A percentile compares a stretch with the other conserved stretches of the same genome.
Conservation (phyloP, 371 early-diverging fungal genomes). For the Saksenaea vasiformis region DNA sequence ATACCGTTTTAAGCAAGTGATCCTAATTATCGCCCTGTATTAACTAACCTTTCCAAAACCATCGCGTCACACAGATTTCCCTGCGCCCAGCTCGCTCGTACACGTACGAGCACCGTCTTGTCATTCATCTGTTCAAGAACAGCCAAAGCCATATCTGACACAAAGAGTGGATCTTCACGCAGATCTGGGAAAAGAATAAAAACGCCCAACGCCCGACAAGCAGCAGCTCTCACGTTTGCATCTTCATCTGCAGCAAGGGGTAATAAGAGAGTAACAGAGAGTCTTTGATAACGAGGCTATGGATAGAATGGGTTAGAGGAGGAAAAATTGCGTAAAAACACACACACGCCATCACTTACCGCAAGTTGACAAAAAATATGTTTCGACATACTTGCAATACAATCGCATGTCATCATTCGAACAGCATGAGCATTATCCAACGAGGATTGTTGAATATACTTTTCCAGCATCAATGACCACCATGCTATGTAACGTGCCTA, state of each 20-base stretch:
- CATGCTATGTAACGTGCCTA: constrained; percentile 29
- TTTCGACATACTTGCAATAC: constrained; percentile 57
- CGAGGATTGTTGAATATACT: constrained; percentile 50
- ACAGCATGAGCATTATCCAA: constrained; percentile 45
- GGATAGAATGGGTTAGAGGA: neutral
- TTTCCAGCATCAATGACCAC: constrained; percentile 54
- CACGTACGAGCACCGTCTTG: constrained; percentile 56
- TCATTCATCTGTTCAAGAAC: constrained; percentile 53
- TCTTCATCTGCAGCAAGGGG: constrained; percentile 58
- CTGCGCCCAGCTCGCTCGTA: constrained; percentile 77
- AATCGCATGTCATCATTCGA: constrained; percentile 64
- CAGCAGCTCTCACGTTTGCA: constrained; percentile 62
- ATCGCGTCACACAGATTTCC: constrained; percentile 75
- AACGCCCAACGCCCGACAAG: constrained; percentile 70
- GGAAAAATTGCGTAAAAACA: neutral
- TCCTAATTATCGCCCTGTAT: neutral
- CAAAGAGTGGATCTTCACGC: constrained; percentile 58
- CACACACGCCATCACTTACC: constrained; percentile 26
- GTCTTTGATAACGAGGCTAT: constrained; percentile 48
- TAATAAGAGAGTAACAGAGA: constrained; percentile 53
- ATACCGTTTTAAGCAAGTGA: neutral
- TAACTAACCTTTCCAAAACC: constrained; percentile 50
- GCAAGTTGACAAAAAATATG: constrained; percentile 45
- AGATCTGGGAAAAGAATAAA: constrained; percentile 63
- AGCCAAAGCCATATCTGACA: constrained; percentile 54